Conservation (phyloP, 2,329 filamentous ascomycete species). For the Westerdykella sp. region DNA sequence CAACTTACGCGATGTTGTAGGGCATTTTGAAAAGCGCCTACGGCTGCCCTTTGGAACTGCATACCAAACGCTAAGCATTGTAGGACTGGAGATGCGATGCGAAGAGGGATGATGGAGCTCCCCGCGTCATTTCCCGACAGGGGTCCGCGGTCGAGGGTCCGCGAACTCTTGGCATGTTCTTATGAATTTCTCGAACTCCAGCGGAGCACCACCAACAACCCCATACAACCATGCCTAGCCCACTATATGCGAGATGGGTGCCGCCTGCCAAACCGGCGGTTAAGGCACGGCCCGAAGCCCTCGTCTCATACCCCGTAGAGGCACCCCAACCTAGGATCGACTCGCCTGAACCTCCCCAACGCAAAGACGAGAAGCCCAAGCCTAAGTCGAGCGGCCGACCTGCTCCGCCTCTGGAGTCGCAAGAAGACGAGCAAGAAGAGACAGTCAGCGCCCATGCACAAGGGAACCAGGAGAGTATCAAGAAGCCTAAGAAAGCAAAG, state of each 20-base stretch:
- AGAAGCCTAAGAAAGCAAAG: conserved; percentile 36
- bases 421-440: conserved; percentile 3
- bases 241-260: conserved; percentile 44
- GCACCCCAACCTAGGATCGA: too few relatives aligned
- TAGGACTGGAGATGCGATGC: neutral
- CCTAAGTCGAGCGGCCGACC: too few relatives aligned
- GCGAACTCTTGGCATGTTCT: conserved; percentile 25
- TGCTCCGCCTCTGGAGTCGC: conserved; percentile 17
- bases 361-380: conserved; percentile 28
- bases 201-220: conserved; percentile 1
- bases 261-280: conserved; percentile 30
- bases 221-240: conserved; percentile 39
- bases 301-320: neutral
- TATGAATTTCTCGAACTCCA: conserved; percentile 1
- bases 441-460: conserved; percentile 18
- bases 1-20: conserved; percentile 62
- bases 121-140: conserved; percentile 12
- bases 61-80: too few relatives aligned
- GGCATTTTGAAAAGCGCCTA: conserved; percentile 45
- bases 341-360: neutral
- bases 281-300: neutral
- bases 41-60: too few relatives aligned
- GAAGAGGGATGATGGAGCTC: neutral
- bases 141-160: conserved; percentile 15
- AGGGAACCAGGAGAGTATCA: conserved; percentile 31